Percentiles rank a stretch among this genome's conserved stretches.
Evolutionary conservation across 192 early-diverging fungal species (phyloP).

Genomic region (Coemansia sp.): DNA sequence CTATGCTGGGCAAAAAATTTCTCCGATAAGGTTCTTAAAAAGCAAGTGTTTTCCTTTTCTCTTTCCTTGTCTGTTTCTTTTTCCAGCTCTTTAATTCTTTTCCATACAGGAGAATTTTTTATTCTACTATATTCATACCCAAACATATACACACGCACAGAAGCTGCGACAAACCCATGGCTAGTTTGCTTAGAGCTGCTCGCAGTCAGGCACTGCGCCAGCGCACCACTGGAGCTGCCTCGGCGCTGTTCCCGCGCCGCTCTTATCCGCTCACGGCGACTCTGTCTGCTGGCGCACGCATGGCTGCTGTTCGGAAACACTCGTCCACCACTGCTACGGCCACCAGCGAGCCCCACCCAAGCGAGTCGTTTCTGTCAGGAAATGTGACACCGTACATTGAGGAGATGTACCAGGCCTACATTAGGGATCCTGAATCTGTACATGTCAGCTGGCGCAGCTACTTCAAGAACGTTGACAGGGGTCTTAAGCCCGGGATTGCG

Average conservation of each 20-base stretch:
- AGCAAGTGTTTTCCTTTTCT: not conserved
- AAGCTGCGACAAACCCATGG: conserved; percentile 20
- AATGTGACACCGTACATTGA: conserved; percentile 86
- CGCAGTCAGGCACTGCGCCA: conserved; percentile 51
- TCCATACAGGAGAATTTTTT: not conserved
- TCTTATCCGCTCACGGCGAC: conserved; percentile 6
- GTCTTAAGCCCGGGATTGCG: conserved; percentile 65
- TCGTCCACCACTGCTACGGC: conserved; percentile 29
- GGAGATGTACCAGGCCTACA: conserved; percentile 95
- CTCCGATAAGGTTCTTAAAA: conserved; percentile 6
- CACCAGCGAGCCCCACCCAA: conserved; percentile 55
- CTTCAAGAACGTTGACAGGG: conserved; percentile 78
- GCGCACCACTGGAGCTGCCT: conserved; percentile 20
- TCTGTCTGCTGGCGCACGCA: conserved; percentile 16
- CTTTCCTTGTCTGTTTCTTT: not conserved
- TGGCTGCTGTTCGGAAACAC: conserved; percentile 26
- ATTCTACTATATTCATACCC: not conserved
- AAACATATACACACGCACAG: not conserved
- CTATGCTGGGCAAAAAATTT: conserved; percentile 5
- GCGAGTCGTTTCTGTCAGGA: conserved; percentile 85
- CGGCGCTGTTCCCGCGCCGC: conserved; percentile 18
- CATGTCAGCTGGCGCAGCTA: conserved; percentile 97
- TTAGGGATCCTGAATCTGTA: conserved; percentile 83
- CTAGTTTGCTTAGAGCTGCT: conserved; percentile 52
- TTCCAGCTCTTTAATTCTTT: not conserved